Evolutionary conservation across 73 alveolate genomes (phyloP), one percentile per base, ranked within the genome.

Genomic region (Blepharisma japonicum): DNA sequence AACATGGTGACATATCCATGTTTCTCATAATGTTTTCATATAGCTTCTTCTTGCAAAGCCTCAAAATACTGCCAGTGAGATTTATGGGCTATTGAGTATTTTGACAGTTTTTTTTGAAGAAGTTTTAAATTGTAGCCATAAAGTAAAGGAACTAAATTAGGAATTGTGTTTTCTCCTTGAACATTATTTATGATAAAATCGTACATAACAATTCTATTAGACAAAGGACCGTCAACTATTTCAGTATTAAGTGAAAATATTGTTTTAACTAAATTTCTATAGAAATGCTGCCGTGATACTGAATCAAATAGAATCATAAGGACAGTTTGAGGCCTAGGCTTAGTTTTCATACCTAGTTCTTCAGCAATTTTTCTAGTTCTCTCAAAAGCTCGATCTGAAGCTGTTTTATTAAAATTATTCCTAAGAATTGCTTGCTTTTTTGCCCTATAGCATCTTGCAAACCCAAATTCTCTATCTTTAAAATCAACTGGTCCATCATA

Each of bases 21-120:
- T 39, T 48, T 61, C 23, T 61, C 74, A 61, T 61, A 61, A 61
- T 61, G 47, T 5, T 61, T 61, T 39, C 74, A 61, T 25, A 61
- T 18, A 20, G 74, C 38, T 25, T 14, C 46, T 18, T 61, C 46
- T 61, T 61, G 74, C 11, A 61, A 2, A 2, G 50, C 47, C 5
- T 61, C 18, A 61, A 18, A 61, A 14, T 25, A 32, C 3, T 32
- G 42, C 3, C 42, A 32, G 42, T 32, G 42, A 32, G 42, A 32
- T 32, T 32, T 32, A 32, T 32, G 42, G 42, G 42, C 42, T 32
- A 32, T 32, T 32, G 42, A 32, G 42, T 32, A 32, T 32, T 32
- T 32, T 32, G 42, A 32, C 3, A 32, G 3, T 32, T 32, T 32
- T 32, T 32, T 32, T 32, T 32, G 42, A 3, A 32, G 42, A 1